Evolutionary conservation across 1,139 yeast genomes (phyloP).

Genomic region (Geotrichum carabidarum): DNA sequence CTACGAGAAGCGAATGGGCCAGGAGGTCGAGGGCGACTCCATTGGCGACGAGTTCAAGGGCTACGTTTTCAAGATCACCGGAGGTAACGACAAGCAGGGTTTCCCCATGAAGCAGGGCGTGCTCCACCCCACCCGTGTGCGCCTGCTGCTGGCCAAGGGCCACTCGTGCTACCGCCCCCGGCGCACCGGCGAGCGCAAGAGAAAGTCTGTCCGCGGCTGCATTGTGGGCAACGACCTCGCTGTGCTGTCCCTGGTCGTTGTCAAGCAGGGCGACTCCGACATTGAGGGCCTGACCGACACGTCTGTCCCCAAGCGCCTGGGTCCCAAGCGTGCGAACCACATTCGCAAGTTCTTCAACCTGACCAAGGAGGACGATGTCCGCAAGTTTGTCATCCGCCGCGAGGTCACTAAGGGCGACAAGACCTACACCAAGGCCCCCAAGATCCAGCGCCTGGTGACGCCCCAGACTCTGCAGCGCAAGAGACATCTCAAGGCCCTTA

Average conservation of each 20-base stretch:
- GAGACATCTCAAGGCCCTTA: conserved; percentile 92
- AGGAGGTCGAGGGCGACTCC: conserved; percentile 98
- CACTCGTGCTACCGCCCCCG: conserved; percentile 99
- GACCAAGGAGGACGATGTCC: conserved; percentile 93
- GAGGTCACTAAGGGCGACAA: conserved; percentile 97
- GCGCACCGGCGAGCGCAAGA: conserved; percentile 99
- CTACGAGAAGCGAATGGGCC: conserved; percentile 99
- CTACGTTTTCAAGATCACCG: conserved; percentile 96
- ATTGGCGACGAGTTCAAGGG: conserved; percentile 99
- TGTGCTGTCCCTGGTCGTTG: conserved; percentile 86
- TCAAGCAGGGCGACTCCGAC: conserved; percentile 95
- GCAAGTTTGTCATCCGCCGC: conserved; percentile 96
- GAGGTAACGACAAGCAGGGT: conserved; percentile 99
- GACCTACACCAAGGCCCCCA: conserved; percentile 99
- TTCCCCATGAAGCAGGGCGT: conserved; percentile 99
- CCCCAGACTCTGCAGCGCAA: conserved; percentile 99
- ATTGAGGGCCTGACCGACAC: conserved; percentile 93
- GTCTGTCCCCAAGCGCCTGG: conserved; percentile 96
- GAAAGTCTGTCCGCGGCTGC: conserved; percentile 99
- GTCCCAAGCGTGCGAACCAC: conserved; percentile 99
- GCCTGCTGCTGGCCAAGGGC: conserved; percentile 88
- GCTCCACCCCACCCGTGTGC: conserved; percentile 99
- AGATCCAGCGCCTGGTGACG: conserved; percentile 98
- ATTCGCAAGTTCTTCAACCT: conserved; percentile 99
- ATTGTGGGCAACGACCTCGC: conserved; percentile 97